Conservation (phyloP, 495 filamentous ascomycete species). For the Cercophora samala region DNA sequence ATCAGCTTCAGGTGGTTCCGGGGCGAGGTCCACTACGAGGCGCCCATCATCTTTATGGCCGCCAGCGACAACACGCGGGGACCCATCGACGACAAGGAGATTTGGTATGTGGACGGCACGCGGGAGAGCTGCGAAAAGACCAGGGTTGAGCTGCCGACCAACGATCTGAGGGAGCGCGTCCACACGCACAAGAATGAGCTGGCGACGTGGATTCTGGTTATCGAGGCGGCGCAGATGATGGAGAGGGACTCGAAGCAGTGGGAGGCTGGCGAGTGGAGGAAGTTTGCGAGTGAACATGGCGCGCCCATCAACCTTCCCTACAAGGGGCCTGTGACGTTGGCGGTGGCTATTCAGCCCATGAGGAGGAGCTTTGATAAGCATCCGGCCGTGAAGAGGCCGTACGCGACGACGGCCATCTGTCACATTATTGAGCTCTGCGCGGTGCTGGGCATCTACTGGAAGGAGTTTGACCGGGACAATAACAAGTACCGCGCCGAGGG, state of each 20-base stretch:
- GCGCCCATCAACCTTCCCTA: slow-evolving; percentile 11
- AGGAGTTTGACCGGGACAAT: slow-evolving; percentile 30
- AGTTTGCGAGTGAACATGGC: slow-evolving; percentile 5
- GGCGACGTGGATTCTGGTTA: slow-evolving; percentile 38
- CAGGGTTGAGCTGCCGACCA: slow-evolving; percentile 16
- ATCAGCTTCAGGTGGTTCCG: slow-evolving; percentile 36
- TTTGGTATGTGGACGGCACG: slow-evolving; percentile 38
- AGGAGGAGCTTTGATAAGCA: slow-evolving; percentile 44
- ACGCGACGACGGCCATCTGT: slow-evolving; percentile 37
- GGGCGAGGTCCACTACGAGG: slow-evolving; percentile 43
- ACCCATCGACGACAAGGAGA: slow-evolving; percentile 28
- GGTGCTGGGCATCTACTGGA: slow-evolving; percentile 40
- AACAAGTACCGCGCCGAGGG: slow-evolving; percentile 39
- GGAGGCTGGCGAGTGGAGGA: slow-evolving; percentile 26
- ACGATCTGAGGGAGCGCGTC: slow-evolving; percentile 21
- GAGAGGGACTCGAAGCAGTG: slow-evolving; percentile 38
- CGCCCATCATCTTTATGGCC: slow-evolving; percentile 42
- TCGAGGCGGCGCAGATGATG: slow-evolving; percentile 34
- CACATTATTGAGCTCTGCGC: slow-evolving; percentile 38
- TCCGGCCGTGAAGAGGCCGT: slow-evolving; percentile 38
- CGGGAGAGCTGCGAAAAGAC: slow-evolving; percentile 35
- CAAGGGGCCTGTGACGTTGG: slow-evolving; percentile 20
- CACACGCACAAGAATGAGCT: slow-evolving; percentile 41
- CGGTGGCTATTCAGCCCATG: slow-evolving; percentile 39
- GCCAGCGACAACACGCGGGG: slow-evolving; percentile 33